Base-by-base conservation (phyloP, 306 rosid species). In the Cajanus cajan region DNA sequence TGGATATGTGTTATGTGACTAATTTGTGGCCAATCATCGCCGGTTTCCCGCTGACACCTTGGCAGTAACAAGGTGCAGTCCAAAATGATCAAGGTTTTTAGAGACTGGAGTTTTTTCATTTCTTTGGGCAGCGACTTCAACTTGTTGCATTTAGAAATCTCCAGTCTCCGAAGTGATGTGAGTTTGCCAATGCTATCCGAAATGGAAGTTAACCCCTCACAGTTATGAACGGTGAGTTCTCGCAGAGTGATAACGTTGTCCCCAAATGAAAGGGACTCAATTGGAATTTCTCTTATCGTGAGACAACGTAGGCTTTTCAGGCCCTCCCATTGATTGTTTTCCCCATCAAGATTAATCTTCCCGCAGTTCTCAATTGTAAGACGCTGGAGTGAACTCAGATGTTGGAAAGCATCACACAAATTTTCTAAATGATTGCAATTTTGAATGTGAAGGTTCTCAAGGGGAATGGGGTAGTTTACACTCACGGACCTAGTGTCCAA, bases 1-100 rank as follows among this genome's bases (percentile, higher is more conserved):
- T 4, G 4, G 0, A 2, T 58, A 5, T 70, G 24, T 14, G 7
- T 14, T 12, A 80, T 11, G 43, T 64, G 74, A 7, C 16, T 2
- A 28, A 80, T 73, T 4, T 73, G 48, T 8, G 76, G 76, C 84
- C 80, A 80, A 54, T 80, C 84, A 4, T 65, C 70, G 9, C 84
- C 80, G 2, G 75, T 80, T 1, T 65, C 22, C 3, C 25, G 65
- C n/a, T 72, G 76, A 43, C 74, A 80, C 31, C 84, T 73, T 7
- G 72, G 77, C 28, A 22, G 22, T 22, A 74, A 44, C 37, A 44
- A 31, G 16, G 68, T 19, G 6, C 82, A 76, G 8, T 59, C 78
- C 33, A 0, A 28, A 48, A 82, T 69, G 4, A 24, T 8, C 78
- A 76, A 4, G 2, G 37, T 37, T 7, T 28, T 0, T 1, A 82